Conservation (phyloP, 2,329 filamentous ascomycete species). For the Pseudogymnoascus sp. region DNA sequence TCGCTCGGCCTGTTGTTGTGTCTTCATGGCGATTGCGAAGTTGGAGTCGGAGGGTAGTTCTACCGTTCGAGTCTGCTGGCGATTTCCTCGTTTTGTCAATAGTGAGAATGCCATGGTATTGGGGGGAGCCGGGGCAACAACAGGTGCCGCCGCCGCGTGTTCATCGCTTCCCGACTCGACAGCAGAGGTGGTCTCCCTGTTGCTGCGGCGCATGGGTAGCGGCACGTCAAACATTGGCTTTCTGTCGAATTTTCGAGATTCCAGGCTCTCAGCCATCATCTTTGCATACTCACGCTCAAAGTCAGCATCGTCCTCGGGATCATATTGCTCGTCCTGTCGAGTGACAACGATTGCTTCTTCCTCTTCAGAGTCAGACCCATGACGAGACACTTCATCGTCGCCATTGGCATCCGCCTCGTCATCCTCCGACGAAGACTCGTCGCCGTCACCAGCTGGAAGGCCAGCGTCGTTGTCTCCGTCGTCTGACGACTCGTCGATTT, state of each 20-base stretch:
- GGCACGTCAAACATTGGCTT: conserved; percentile 95
- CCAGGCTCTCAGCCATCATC: conserved; percentile 95
- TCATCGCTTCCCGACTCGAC: conserved; percentile 35
- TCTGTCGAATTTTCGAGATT: conserved; percentile 91
- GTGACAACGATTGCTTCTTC: conserved; percentile 91
- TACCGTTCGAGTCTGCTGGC: conserved; percentile 86
- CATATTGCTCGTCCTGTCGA: conserved; percentile 78
- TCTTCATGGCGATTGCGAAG: conserved; percentile 94
- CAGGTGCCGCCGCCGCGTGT: conserved; percentile 15
- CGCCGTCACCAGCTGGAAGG: conserved; percentile 41
- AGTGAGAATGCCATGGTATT: conserved; percentile 94
- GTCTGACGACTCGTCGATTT: conserved; percentile 65
- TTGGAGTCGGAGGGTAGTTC: conserved; percentile 84
- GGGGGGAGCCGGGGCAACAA: conserved; percentile 29
- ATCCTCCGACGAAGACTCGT: conserved; percentile 35
- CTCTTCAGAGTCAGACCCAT: conserved; percentile 59
- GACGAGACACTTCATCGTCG: conserved; percentile 42
- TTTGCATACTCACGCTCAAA: conserved; percentile 97
- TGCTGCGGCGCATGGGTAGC: conserved; percentile 72
- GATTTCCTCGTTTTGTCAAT: conserved; percentile 90
- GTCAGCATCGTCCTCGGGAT: conserved; percentile 90
- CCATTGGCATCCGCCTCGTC: conserved; percentile 44
- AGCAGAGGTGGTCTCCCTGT: conserved; percentile 47
- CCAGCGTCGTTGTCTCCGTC: conserved; percentile 54
- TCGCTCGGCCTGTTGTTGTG: conserved; percentile 85